A percentile compares a stretch with the other conserved stretches of the same genome.
phyloP scores from a whole-genome alignment of 2,329 filamentous ascomycete species.

The Aspergillus hortae region DNA sequence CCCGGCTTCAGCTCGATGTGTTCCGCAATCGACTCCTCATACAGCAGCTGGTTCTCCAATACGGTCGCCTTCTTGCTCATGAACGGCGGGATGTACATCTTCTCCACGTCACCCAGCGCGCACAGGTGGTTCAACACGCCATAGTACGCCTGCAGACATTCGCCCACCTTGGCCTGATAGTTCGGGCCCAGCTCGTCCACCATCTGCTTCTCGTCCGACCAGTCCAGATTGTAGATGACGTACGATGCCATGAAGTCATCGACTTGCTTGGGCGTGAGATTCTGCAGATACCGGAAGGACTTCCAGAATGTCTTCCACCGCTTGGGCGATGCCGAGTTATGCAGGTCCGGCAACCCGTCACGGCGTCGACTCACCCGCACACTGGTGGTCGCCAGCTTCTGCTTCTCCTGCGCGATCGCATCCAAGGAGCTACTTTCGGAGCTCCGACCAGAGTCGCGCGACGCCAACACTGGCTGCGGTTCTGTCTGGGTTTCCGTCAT shows the following conservation, averaged over 20 bases:
- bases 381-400: slow-evolving; percentile 14
- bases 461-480: slow-evolving; percentile 18
- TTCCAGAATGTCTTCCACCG: slow-evolving; percentile 50
- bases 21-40: slow-evolving; percentile 49
- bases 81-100: slow-evolving; percentile 56
- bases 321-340: slow-evolving; percentile 47
- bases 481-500: slow-evolving; percentile 18
- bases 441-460: slow-evolving; percentile 22
- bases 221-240: slow-evolving; percentile 56
- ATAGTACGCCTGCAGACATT: slow-evolving; percentile 52
- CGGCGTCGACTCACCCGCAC: slow-evolving; percentile 5
- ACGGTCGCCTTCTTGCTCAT: slow-evolving; percentile 51
- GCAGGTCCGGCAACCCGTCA: slow-evolving; percentile 23
- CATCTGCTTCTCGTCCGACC: slow-evolving; percentile 51
- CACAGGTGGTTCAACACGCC: slow-evolving; percentile 55
- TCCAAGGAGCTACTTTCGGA: slow-evolving; percentile 27
- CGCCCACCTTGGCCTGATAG: slow-evolving; percentile 51
- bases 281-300: slow-evolving; percentile 49
- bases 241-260: slow-evolving; percentile 57
- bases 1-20: slow-evolving; percentile 46
- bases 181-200: slow-evolving; percentile 45
- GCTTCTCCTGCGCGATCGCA: slow-evolving; percentile 21
- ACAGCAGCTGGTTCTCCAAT: slow-evolving; percentile 52
- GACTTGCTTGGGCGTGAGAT: slow-evolving; percentile 50
- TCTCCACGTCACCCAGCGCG: slow-evolving; percentile 54